Base-by-base conservation (phyloP, 2,329 filamentous ascomycete genomes). In the Colletotrichum plurivorum region DNA sequence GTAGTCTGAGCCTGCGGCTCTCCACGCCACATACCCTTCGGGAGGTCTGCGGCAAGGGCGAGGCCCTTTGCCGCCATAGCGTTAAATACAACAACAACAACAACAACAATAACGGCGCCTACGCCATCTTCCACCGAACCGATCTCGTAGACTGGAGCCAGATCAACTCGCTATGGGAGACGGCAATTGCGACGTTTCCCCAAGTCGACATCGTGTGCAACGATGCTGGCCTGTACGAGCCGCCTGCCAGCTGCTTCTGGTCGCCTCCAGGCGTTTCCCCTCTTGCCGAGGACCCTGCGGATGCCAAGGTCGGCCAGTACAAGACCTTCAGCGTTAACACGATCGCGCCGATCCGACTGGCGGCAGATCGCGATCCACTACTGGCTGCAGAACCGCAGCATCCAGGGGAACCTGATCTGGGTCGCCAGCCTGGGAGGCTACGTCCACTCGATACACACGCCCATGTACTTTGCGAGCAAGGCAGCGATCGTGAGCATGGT, bases 321-420 rank as follows among this genome's bases (percentile, higher is more conserved):
- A 69, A 72, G 20, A 76, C 36, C 2, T 74, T 77, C 16, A 56
- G 72, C 2, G 49, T 79, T 4, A 79, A 79, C 12, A 64, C 73
- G 2, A 71, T 74, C 4, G 74, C 64, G 0, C 76, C 77, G 0
- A 76, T 78, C 6, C 70, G 74, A 1, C 45, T 77, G 1, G 73
- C 76, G 0, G 0, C 74, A 77, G 12, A 71, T 78, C 12, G 76
- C 75, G 0, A 57, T 78, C 12, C 71, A 75, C 46, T 76, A 78
- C 56, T 80, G 76, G 77, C 63, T 75, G 13, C 60, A 75, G 49
- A 70, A 77, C 46, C 64, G 64, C 13, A 1, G 46, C 15, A 57
- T 75, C 7, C 12, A 73, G 10, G 95, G 74, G 1, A 76, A 78
- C 15, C 13, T 79, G 0, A 48, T 80, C 2, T 75, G 72, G 53